Conservation (phyloP, 192 early-diverging fungal genomes). For the Mortierella antarctica region DNA sequence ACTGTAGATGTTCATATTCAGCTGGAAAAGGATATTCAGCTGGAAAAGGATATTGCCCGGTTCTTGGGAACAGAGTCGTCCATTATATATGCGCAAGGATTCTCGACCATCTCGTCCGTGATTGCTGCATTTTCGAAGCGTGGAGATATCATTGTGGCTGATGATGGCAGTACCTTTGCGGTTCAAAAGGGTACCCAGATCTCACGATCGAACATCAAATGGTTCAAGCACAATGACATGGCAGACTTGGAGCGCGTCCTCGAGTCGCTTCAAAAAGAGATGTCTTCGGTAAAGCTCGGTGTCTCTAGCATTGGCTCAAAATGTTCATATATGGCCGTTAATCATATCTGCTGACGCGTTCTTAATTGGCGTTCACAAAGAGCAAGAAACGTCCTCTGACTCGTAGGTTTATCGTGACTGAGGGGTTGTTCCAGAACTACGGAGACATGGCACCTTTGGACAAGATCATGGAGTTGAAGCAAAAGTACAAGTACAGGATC, state of each 20-base stretch:
- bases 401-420: slow-evolving; percentile 92
- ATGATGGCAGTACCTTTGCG: slow-evolving; percentile 88
- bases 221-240: slow-evolving; percentile 98
- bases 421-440: slow-evolving; percentile 89
- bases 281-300: slow-evolving; percentile 55
- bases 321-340: background rate
- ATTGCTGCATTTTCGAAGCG: slow-evolving; percentile 97
- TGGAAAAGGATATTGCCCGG: slow-evolving; percentile 85
- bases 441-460: slow-evolving; percentile 90
- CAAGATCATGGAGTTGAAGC: slow-evolving; percentile 86
- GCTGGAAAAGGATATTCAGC: slow-evolving; percentile 85
- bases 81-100: slow-evolving; percentile 95
- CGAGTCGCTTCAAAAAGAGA: slow-evolving; percentile 75
- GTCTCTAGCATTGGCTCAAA: background rate
- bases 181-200: slow-evolving; percentile 89
- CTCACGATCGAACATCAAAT: slow-evolving; percentile 86
- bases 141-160: slow-evolving; percentile 92
- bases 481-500: slow-evolving; percentile 94
- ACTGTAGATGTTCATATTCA: slow-evolving; percentile 91
- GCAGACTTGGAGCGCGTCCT: slow-evolving; percentile 91
- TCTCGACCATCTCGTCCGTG: slow-evolving; percentile 91
- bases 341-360: background rate
- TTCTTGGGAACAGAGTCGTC: slow-evolving; percentile 86
- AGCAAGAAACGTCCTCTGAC: slow-evolving; percentile 81
- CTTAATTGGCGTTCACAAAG: slow-evolving; percentile 24